These are phyloP conservation scores for Gyromitra esculenta DNA, from an alignment of 2,329 filamentous ascomycete genomes.

Conservation along the genomic window DNA sequence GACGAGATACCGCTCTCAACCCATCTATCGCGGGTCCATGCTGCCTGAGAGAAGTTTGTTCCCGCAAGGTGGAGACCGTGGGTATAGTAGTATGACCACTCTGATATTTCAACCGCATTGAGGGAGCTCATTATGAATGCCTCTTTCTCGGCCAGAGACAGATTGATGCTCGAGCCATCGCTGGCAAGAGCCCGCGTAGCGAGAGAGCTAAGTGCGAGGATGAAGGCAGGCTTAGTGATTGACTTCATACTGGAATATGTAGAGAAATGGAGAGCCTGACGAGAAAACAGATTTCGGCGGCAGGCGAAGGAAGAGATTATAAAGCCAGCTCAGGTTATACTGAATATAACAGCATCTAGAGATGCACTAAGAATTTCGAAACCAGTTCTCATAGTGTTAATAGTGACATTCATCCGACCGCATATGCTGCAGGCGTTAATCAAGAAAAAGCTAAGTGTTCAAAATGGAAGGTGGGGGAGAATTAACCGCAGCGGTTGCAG, in stretches of 20 bases:
- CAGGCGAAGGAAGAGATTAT: too few species aligned
- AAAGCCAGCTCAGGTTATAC: too few species aligned
- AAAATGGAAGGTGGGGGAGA: not conserved
- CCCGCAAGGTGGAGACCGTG: slow-evolving; percentile 80
- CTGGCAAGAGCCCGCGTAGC: not conserved
- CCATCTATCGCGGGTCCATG: slow-evolving; percentile 80
- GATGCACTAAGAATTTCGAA: too few species aligned
- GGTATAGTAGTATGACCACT: slow-evolving; percentile 83
- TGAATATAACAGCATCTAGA: too few species aligned
- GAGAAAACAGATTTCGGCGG: not conserved
- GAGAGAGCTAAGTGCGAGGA: slow-evolving; percentile 6
- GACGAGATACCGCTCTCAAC: slow-evolving; percentile 73
- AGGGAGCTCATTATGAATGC: slow-evolving; percentile 26
- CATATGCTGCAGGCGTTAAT: too few species aligned
- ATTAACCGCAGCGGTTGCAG: not conserved
- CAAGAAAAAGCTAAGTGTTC: not conserved
- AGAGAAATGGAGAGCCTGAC: not conserved
- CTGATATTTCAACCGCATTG: slow-evolving; percentile 62
- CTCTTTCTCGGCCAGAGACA: slow-evolving; percentile 29
- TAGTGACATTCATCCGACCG: too few species aligned
- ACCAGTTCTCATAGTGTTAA: too few species aligned
- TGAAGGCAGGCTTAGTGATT: not conserved
- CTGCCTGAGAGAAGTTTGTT: slow-evolving; percentile 78
- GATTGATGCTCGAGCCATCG: not conserved
- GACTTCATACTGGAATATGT: slow-evolving; percentile 4